Base-by-base conservation (phyloP, 108 stramenopile species). In the Aureococcus anophagefferens region DNA sequence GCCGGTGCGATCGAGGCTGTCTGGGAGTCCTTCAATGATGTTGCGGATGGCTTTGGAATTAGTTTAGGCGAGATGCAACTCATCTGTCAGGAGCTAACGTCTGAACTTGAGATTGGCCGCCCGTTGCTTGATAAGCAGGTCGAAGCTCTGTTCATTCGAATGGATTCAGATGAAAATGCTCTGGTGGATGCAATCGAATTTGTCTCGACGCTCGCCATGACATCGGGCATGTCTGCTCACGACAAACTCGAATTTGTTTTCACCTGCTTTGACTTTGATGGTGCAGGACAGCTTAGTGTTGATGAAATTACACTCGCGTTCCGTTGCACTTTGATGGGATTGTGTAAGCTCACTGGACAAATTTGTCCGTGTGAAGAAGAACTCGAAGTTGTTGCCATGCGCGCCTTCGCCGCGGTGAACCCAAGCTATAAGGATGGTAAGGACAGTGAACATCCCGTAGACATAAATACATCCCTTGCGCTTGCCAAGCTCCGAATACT, bases 21-120 rank as follows among this genome's bases (percentile, higher is more conserved):
- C 3, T 85, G 84, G 84, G 77, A 78, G 45, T 59, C 82, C 0
- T 85, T 85, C 82, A 85, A 85, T 31, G 82, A 66, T 66, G 51
- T 87, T 17, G 86, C 86, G 0, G 86, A 87, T 30, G 86, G 86
- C 30, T 87, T 87, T 64, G 86, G 85, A 7, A 68, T 87, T 40
- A 84, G 79, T 29, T 35, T 76, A 18, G 80, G 74, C 32, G 86
- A 87, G 45, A 72, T 87, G 34, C 65, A 66, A 59, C 83, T 78
- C 35, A 79, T 84, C 64, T 64, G 80, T 62, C 66, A 62, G 13
- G 67, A 65, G 35, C 78, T 72, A 46, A 77, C 82, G 45, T 68
- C 36, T 28, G 72, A 73, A 21, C 59, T 73, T 0, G 68, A 65
- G 51, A 35, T 73, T 3, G 59, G 51, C 30, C 32, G 66, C 0